Conservation (phyloP, 306 rosid species). For the Comarum palustre region DNA sequence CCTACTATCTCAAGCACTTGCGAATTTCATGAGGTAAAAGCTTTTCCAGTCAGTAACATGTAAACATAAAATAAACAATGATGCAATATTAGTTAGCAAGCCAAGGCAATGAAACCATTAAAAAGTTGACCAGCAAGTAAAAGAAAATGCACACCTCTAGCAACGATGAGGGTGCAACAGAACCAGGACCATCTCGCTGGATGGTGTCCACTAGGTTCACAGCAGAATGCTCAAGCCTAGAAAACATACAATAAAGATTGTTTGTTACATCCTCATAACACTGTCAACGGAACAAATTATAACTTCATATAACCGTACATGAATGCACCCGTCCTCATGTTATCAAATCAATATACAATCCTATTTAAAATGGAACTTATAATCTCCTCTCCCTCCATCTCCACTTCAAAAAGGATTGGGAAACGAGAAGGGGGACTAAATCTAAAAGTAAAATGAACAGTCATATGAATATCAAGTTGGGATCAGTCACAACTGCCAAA, state of each 20-base stretch:
- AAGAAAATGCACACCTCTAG: constrained; percentile 64
- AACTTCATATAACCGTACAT: neutral
- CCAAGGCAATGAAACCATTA: neutral
- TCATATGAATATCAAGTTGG: neutral
- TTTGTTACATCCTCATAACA: neutral
- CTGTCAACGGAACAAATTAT: neutral
- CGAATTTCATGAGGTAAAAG: constrained; percentile 92
- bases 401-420: neutral
- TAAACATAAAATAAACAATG: constrained; percentile 29
- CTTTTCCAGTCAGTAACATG: constrained; percentile 75
- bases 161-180: constrained; percentile 62
- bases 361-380: neutral
- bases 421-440: neutral
- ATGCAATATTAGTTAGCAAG: constrained; percentile 19
- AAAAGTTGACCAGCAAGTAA: constrained; percentile 7
- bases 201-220: constrained; percentile 63
- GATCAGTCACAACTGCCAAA: neutral
- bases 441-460: neutral
- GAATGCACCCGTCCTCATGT: neutral
- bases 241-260: constrained; percentile 28
- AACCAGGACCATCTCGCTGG: constrained; percentile 52
- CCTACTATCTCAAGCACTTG: constrained; percentile 95
- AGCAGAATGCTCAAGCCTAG: constrained; percentile 90
- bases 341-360: neutral
- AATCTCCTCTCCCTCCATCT: neutral